These are phyloP conservation scores for Podaxis sp. DNA, from an alignment of 768 basidiomycete species.

Conservation along the genomic window DNA sequence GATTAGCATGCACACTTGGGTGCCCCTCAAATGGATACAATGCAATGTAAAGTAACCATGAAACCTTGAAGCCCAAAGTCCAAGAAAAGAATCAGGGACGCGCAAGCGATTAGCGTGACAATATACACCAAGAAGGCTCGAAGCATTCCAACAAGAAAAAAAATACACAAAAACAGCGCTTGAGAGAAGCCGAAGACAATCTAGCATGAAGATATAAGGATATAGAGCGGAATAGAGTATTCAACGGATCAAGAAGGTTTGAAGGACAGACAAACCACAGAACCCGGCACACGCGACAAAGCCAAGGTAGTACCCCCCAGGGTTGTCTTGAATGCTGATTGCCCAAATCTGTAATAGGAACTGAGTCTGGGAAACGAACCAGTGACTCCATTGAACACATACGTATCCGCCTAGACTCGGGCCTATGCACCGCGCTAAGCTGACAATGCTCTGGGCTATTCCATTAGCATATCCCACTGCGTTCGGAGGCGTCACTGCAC, in stretches of 20 bases:
- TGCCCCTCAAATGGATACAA: background rate
- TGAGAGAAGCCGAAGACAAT: slow-evolving; percentile 2
- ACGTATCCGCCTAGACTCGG: slow-evolving; percentile 86
- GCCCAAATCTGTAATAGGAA: slow-evolving; percentile 65
- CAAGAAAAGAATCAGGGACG: background rate
- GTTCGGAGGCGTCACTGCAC: slow-evolving; percentile 83
- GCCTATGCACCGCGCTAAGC: slow-evolving; percentile 87
- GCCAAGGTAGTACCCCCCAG: slow-evolving; percentile 72
- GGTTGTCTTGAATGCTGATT: slow-evolving; percentile 62
- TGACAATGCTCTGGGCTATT: slow-evolving; percentile 93
- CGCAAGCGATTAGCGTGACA: background rate
- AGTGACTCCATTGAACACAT: slow-evolving; percentile 26
- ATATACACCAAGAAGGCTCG: background rate
- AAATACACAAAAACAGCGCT: background rate
- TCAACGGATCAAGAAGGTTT: slow-evolving; percentile 75
- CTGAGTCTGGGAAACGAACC: slow-evolving; percentile 2
- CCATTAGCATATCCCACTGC: slow-evolving; percentile 93
- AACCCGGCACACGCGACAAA: slow-evolving; percentile 66
- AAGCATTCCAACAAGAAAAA: slow-evolving; percentile 1
- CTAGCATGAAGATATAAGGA: slow-evolving; percentile 7
- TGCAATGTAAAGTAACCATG: background rate
- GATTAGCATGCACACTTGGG: background rate
- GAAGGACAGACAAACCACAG: slow-evolving; percentile 62
- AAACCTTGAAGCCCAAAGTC: background rate
- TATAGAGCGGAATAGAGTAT: background rate